Evolutionary conservation across 2,329 filamentous ascomycete genomes (phyloP).

Genomic region (Diplodia scrobiculata): DNA sequence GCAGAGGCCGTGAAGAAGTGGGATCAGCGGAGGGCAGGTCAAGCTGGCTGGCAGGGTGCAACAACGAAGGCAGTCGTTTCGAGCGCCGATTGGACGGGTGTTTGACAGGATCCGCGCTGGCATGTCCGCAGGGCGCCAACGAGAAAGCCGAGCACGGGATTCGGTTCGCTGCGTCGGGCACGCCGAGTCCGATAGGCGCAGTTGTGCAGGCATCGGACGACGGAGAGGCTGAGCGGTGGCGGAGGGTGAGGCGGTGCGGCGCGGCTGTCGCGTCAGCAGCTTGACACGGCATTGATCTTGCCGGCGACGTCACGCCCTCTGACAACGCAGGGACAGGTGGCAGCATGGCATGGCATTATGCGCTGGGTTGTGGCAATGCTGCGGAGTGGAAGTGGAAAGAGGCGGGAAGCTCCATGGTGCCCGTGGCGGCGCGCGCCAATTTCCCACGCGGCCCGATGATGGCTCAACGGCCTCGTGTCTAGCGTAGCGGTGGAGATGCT

Average conservation of each 20-base stretch:
- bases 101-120: slow-evolving; percentile 4
- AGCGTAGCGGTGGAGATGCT: too few relatives aligned
- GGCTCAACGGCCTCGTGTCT: neutral
- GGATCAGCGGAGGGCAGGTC: neutral
- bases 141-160: neutral
- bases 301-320: neutral
- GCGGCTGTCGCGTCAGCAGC: slow-evolving; percentile 8
- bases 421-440: neutral
- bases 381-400: neutral
- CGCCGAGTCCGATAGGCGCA: slow-evolving; percentile 15
- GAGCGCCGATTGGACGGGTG: slow-evolving; percentile 1
- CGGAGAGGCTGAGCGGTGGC: neutral
- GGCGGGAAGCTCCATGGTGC: neutral
- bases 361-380: neutral
- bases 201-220: neutral
- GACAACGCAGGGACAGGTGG: neutral
- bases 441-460: neutral
- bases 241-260: slow-evolving; percentile 13
- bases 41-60: neutral
- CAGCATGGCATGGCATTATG: neutral
- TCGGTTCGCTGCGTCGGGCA: slow-evolving; percentile 19
- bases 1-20: neutral
- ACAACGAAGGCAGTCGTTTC: neutral
- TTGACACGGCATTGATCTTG: slow-evolving; percentile 2
- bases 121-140: neutral